Evolutionary conservation across 2,329 filamentous ascomycete species (phyloP).

Genomic region (Didymella keratinophila): DNA sequence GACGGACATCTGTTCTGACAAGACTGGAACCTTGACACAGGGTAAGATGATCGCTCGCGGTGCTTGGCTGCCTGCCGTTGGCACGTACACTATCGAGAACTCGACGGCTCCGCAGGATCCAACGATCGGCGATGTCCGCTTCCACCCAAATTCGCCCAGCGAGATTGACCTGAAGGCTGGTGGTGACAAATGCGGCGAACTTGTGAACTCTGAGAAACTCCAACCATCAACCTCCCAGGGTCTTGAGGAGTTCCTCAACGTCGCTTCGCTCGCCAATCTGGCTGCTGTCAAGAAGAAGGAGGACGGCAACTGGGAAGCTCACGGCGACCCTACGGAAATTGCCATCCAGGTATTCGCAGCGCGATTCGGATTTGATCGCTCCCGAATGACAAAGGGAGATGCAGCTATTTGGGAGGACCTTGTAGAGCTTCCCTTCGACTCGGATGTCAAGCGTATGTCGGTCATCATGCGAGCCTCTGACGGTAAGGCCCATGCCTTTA

Average conservation of each 20-base stretch:
- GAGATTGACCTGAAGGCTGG: conserved; percentile 33
- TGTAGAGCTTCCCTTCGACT: conserved; percentile 77
- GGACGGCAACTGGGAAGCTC: conserved; percentile 50
- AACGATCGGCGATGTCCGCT: conserved; percentile 40
- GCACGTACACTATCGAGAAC: conserved; percentile 49
- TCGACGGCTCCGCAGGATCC: conserved; percentile 48
- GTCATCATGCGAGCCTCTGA: conserved; percentile 65
- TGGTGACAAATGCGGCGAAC: conserved; percentile 17
- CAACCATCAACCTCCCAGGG: conserved; percentile 14
- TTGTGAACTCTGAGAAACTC: conserved; percentile 25
- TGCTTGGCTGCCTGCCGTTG: conserved; percentile 49
- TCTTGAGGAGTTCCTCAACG: conserved; percentile 47
- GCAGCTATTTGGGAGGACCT: conserved; percentile 49
- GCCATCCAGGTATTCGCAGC: conserved; percentile 77
- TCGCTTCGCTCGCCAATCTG: conserved; percentile 58
- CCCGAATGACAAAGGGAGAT: conserved; percentile 56
- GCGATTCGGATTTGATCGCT: conserved; percentile 70
- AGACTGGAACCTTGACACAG: conserved; percentile 49
- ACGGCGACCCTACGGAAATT: conserved; percentile 67
- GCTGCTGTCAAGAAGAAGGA: conserved; percentile 59
- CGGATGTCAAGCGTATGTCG: conserved; percentile 78
- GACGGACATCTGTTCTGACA: conserved; percentile 50
- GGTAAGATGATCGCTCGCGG: conserved; percentile 55
- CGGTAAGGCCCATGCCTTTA: conserved; percentile 58
- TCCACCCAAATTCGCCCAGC: conserved; percentile 32